Base-by-base conservation (phyloP, 1,284 basidiomycete species). In the Polyporus tsugae region DNA sequence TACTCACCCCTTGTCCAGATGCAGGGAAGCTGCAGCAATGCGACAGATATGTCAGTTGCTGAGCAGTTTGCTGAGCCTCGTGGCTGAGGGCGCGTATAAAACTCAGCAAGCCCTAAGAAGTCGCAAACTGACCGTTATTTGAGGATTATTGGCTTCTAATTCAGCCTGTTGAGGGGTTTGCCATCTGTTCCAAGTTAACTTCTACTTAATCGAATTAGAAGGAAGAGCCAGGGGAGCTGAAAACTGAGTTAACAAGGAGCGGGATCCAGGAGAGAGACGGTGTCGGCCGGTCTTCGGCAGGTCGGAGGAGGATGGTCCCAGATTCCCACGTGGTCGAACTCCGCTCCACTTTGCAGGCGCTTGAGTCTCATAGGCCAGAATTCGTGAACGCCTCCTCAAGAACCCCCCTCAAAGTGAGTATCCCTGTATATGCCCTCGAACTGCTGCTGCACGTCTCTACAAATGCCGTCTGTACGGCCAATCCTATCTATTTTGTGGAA, bases 361-460 rank as follows among this genome's bases (percentile, higher is more conserved):
- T 46, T 67, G 61, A 63, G 52, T 69, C 63, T 33, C 46, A 63
- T 60, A 66, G 69, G 67, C 63, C 69, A 69, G 72, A 70, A 68
- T 71, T 63, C 66, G 58, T 58, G 65, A 69, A 71, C 72, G 68
- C 67, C 72, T 71, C 75, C 71, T 75, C 75, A 77, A 78, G 76
- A 76, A 74, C 77, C 76, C 69, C 74, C 70, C 74, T 78, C 80
- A 81, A 81, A 80, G 80, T 81, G 68, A 80, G 80, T 79, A 78
- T 75, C 74, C 70, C 72, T 64, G 53, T 73, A 60, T 70, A 60
- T 46, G 52, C 63, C 60, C 66, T 65, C 52, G 66, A 70, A 74
- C 67, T 62, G 66, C 63, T 62, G 64, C 67, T 67, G 70, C 67
- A 69, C 62, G 75, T 63, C 72, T 70, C 64, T 73, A 70, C 65